Evolutionary conservation across 257 asterid species (phyloP), one percentile per base, ranked within the genome.

Genomic region (Plantago major): DNA sequence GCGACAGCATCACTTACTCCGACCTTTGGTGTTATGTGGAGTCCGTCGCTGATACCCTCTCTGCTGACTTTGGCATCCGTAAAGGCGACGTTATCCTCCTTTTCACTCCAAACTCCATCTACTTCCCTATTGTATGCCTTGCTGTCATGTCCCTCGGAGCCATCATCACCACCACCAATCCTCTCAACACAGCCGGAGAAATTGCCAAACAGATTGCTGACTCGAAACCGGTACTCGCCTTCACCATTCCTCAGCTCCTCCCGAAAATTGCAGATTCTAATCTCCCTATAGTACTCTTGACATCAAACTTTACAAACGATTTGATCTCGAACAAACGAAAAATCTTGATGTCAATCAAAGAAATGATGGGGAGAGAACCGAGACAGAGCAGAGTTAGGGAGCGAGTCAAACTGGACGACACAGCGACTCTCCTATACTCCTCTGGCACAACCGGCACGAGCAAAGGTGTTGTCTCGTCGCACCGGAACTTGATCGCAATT

Each of bases 91-190:
- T 92, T 15, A 58, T 92, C 55, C 88, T 92, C 56, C 66, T 92
- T 40, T 94, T 92, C 53, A 66, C 81, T 15, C 97, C 99, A 0
- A 92, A 89, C 60, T 92, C 96, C 15, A 81, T 92, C 47, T 82
- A 78, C 80, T 92, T 89, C 80, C 99, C 99, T 10, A 54, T 92
- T 13, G 75, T 83, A 46, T 79, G 84, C 76, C 95, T 89, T 45
- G 87, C 97, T 44, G 88, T 84, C 9, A 73, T 89, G 81, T 86
- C 99, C 51, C 78, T 92, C 62, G 97, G 99, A 13, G 96, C 96
- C 71, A 65, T 92, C 48, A 76, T 89, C 78, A 92, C 99, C 73
- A 92, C 99, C 64, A 79, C 97, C 26, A 92, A 92, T 19, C 99
- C 96, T 0, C 89, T 92, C 70, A 89, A 92, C 46, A 89, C 99